Base-by-base conservation (phyloP, 2,329 filamentous ascomycete species). In the Aspergillus sp. region DNA sequence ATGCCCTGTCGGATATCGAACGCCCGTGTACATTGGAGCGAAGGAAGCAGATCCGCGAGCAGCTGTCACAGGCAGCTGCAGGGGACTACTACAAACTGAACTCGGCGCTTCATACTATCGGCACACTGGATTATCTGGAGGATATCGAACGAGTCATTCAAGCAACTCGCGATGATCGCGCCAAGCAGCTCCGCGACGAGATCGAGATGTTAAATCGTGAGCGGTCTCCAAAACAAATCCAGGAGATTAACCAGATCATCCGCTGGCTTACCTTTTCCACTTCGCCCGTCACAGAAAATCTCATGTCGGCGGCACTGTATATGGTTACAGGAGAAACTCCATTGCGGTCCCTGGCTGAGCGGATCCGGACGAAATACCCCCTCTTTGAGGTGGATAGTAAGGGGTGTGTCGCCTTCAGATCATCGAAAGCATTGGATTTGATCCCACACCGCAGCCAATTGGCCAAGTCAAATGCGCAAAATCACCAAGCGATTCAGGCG, bases 201-300 rank as follows among this genome's bases (percentile, higher is more conserved):
- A 60, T 66, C 31, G 53, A 62, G 11, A 58, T 51, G 10, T 53
- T 66, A 10, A 66, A 65, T 36, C 48, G 58, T 5, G 57, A 49
- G 4, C 57, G 58, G n/a, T 54, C 55, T 14, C 13, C 52, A 2
- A 63, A 64, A 45, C 63, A 67, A 46, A 57, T 66, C 20, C 54
- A 55, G n/a, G 64, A 67, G 29, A 62, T 67, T 5, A 66, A 66
- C 34, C 61, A 64, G 25, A 58, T 67, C 25, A 58, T 66, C 21
- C 55, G 58, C n/a, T 67, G 64, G 63, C 55, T 63, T 45, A 52
- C 59, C n/a, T 58, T 53, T 14, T 58, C 57, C 6, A 56, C 55
- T 16, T 52, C 57, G 16, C 53, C 53, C 42, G 50, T 65, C 11
- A 43, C 52, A 9, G 34, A 61, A 0, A 45, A 50, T n/a, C 55